Conservation (phyloP, 352 stramenopile genomes). For the Globisporangium yorkense region DNA sequence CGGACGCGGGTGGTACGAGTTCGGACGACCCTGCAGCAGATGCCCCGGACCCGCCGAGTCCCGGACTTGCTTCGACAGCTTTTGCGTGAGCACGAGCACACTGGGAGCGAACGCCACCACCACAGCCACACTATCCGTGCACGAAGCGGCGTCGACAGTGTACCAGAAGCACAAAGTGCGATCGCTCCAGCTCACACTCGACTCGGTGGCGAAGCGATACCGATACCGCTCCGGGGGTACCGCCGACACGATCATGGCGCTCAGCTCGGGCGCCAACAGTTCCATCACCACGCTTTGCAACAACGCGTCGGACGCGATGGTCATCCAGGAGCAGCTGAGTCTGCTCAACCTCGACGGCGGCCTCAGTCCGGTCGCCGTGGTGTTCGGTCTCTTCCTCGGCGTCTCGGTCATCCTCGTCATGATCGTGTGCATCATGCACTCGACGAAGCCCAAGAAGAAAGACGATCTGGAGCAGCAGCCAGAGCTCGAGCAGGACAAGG, state of each 20-base stretch:
- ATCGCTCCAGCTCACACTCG: conserved; percentile 12
- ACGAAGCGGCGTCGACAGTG: conserved; percentile 1
- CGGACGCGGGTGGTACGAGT: conserved; percentile 7
- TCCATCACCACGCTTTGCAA: conserved; percentile 9
- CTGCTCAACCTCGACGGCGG: conserved; percentile 10
- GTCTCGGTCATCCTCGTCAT: conserved; percentile 15
- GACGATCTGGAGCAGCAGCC: neutral
- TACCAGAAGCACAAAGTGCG: conserved; percentile 10
- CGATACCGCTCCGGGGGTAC: neutral
- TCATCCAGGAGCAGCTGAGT: conserved; percentile 15
- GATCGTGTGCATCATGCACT: conserved; percentile 19
- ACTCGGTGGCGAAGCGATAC: conserved; percentile 4
- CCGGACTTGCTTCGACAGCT: neutral
- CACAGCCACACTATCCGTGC: neutral
- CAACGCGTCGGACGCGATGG: conserved; percentile 1
- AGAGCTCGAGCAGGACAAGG: conserved; percentile 5
- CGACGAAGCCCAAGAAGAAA: conserved; percentile 13
- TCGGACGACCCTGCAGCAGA: conserved; percentile 3
- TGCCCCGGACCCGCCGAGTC: neutral
- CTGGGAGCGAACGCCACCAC: neutral
- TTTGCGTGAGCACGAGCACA: neutral
- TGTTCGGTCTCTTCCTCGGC: conserved; percentile 14
- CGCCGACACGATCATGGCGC: neutral
- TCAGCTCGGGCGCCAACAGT: conserved; percentile 1
- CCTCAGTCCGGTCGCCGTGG: conserved; percentile 9